Conservation (phyloP, 2,329 filamentous ascomycete genomes). For the Ascochyta lentis region DNA sequence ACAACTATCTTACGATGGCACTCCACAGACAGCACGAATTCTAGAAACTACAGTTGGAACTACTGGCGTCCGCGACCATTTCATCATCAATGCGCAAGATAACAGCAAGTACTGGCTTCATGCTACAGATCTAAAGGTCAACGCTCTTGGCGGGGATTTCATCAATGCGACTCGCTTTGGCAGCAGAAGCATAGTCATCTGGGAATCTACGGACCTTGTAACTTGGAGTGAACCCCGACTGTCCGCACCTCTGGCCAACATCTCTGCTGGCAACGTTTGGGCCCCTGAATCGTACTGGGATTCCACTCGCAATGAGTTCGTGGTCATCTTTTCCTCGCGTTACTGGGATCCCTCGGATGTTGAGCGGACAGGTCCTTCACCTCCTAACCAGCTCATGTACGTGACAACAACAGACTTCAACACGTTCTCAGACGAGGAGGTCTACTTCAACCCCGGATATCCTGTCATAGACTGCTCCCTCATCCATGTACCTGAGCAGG, state of each 20-base stretch:
- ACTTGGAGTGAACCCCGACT: conserved; percentile 11
- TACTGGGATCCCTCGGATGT: conserved; percentile 12
- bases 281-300: conserved; percentile 15
- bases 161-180: conserved; percentile 17
- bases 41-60: conserved; percentile 8
- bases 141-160: conserved; percentile 12
- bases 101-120: conserved; percentile 17
- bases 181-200: conserved; percentile 14
- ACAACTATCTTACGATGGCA: conserved; percentile 11
- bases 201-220: conserved; percentile 12
- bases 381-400: conserved; percentile 15
- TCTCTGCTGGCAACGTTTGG: conserved; percentile 15
- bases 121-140: conserved; percentile 12
- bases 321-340: conserved; percentile 13
- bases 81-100: conserved; percentile 6
- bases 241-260: conserved; percentile 6
- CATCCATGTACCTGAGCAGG: conserved; percentile 10
- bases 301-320: conserved; percentile 1
- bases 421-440: conserved; percentile 9
- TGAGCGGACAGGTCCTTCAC: conserved; percentile 5
- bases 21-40: conserved; percentile 4
- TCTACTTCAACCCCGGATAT: conserved; percentile 14
- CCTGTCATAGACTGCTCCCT: conserved; percentile 16
- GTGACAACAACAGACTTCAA: conserved; percentile 13
- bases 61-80: conserved; percentile 12